Conservation (phyloP, 2,329 filamentous ascomycete species). For the Nemania sp. region DNA sequence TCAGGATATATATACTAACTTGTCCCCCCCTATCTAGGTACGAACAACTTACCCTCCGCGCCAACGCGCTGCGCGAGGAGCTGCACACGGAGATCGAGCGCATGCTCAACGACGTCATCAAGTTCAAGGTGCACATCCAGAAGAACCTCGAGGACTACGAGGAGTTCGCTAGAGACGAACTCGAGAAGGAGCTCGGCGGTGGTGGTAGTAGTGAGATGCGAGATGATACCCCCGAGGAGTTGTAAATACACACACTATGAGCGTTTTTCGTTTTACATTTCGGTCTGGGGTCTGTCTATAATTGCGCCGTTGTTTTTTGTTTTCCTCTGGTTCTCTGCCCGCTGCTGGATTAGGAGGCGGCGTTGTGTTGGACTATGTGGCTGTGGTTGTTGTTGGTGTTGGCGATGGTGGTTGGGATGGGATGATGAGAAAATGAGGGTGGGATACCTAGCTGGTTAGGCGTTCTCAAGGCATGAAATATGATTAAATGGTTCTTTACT, state of each 20-base stretch:
- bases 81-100: constrained; percentile 96
- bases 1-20: constrained; percentile 5
- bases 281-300: no score
- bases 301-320: no score
- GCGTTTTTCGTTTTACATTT: no score
- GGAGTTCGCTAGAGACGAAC: constrained; percentile 87
- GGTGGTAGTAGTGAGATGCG: constrained; percentile 67
- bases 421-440: no score
- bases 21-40: constrained; percentile 63
- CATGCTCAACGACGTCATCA: constrained; percentile 95
- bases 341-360: no score
- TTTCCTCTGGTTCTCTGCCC: no score
- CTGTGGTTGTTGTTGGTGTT: no score
- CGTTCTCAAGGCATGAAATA: no score
- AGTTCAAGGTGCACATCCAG: constrained; percentile 97
- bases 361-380: no score
- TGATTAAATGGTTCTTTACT: no score
- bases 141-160: constrained; percentile 93
- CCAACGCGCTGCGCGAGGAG: constrained; percentile 86
- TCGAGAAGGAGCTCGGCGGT: constrained; percentile 83
- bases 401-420: no score
- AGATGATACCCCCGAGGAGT: constrained; percentile 57
- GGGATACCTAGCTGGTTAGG: no score
- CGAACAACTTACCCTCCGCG: constrained; percentile 85
- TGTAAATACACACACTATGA: constrained; percentile 34